These are phyloP conservation scores for Curvularia spicifera DNA, from an alignment of 2,329 filamentous ascomycete genomes.

Conservation along the genomic window DNA sequence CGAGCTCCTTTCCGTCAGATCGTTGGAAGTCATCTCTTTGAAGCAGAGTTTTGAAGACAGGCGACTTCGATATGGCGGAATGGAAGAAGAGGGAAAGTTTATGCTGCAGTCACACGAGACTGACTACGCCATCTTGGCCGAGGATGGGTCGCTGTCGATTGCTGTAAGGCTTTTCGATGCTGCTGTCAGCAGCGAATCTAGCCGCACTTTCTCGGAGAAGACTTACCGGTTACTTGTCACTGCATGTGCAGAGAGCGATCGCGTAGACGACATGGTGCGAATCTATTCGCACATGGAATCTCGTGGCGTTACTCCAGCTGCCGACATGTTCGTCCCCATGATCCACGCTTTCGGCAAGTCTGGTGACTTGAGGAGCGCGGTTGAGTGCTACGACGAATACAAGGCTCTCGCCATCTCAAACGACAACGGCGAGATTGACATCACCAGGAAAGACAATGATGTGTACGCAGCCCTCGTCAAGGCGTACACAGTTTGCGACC, in stretches of 20 bases:
- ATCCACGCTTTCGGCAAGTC: constrained; percentile 87
- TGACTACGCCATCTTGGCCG: constrained; percentile 82
- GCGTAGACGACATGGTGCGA: constrained; percentile 85
- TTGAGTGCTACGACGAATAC: constrained; percentile 96
- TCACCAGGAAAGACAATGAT: constrained; percentile 76
- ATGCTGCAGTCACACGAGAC: constrained; percentile 88
- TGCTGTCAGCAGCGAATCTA: constrained; percentile 67
- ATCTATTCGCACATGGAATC: constrained; percentile 92
- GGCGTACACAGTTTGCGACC: constrained; percentile 82
- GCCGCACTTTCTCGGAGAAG: constrained; percentile 74
- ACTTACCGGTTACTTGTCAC: constrained; percentile 86
- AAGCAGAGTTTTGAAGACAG: constrained; percentile 80
- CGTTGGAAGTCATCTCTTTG: constrained; percentile 75
- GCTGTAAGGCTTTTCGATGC: constrained; percentile 85
- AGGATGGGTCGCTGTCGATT: constrained; percentile 85
- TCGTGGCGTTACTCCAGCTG: constrained; percentile 73
- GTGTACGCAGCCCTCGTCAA: constrained; percentile 93
- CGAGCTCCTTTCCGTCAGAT: constrained; percentile 78
- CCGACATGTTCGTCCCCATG: constrained; percentile 88
- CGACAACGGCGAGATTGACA: constrained; percentile 72
- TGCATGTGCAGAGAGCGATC: constrained; percentile 82
- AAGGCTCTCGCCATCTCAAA: constrained; percentile 84
- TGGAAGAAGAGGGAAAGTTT: constrained; percentile 83
- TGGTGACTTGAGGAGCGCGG: constrained; percentile 83
- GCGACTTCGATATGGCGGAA: constrained; percentile 81